Conservation (phyloP, 768 basidiomycete genomes). For the Mycena alexandri region DNA sequence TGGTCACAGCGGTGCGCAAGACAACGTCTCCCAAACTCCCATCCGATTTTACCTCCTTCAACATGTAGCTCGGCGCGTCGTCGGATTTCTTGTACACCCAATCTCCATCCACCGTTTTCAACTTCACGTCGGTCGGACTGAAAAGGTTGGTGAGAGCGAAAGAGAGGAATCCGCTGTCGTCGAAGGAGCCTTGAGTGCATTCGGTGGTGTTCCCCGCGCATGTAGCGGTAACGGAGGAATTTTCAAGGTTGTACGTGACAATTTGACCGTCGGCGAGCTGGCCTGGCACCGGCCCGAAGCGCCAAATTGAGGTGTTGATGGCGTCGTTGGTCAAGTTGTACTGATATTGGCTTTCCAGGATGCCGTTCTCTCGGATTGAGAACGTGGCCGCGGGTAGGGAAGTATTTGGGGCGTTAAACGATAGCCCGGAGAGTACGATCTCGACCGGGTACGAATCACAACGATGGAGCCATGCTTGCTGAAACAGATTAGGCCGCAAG, state of each 20-base stretch:
- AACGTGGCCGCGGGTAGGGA: neutral
- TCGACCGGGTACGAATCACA: slow-evolving; percentile 5
- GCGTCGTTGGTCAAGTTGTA: slow-evolving; percentile 11
- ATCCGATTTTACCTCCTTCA: slow-evolving; percentile 8
- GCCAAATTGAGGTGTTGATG: neutral
- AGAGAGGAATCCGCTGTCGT: slow-evolving; percentile 1
- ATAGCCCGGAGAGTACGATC: slow-evolving; percentile 10
- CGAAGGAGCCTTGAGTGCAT: slow-evolving; percentile 10
- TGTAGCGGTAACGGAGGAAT: neutral
- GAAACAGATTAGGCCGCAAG: no score
- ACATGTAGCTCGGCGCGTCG: slow-evolving; percentile 16
- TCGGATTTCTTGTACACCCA: slow-evolving; percentile 4
- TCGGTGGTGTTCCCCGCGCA: slow-evolving; percentile 1
- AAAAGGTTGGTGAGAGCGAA: slow-evolving; percentile 1
- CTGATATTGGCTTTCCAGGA: neutral
- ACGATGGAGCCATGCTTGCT: slow-evolving; percentile 23
- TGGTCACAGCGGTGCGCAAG: slow-evolving; percentile 10
- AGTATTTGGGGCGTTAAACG: slow-evolving; percentile 4
- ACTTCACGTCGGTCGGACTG: neutral
- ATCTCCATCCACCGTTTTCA: slow-evolving; percentile 3
- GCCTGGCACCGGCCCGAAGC: neutral
- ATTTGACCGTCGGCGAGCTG: neutral
- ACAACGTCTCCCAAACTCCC: neutral
- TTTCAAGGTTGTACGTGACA: slow-evolving; percentile 9
- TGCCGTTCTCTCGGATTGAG: slow-evolving; percentile 14